Evolutionary conservation across 306 rosid genomes (phyloP).

Genomic region (Cicer pinnatifidum): DNA sequence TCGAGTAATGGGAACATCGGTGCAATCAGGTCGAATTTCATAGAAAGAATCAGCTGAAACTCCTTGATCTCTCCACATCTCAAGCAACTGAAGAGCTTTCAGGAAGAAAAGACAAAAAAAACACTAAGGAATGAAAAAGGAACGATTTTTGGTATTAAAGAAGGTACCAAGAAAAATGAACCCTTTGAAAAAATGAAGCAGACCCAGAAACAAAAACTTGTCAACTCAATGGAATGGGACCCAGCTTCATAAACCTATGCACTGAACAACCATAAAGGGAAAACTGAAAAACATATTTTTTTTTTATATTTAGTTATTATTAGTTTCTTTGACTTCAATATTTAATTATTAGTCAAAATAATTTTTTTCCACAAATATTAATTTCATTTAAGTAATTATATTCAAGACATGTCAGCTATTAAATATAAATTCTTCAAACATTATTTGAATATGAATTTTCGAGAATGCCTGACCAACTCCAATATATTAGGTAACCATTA

Average conservation of each 20-base stretch:
- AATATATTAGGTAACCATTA: too few species aligned
- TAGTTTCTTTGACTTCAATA: too few species aligned
- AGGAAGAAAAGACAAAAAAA: background rate
- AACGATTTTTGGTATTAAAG: conserved; percentile 11
- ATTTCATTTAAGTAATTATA: too few species aligned
- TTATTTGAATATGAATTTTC: too few species aligned
- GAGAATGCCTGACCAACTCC: too few species aligned
- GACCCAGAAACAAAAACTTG: conserved; percentile 53
- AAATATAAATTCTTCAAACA: too few species aligned
- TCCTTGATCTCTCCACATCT: conserved; percentile 91
- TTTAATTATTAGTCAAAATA: too few species aligned
- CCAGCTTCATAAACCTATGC: conserved; percentile 42
- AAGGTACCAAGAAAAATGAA: conserved; percentile 41
- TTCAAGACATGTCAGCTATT: too few species aligned
- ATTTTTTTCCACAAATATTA: too few species aligned
- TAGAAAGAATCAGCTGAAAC: conserved; percentile 94
- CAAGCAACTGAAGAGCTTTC: conserved; percentile 43
- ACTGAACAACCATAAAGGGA: background rate
- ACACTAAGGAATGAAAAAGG: conserved; percentile 7
- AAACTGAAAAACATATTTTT: background rate
- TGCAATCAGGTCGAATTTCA: conserved; percentile 80
- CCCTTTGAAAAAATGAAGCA: conserved; percentile 50
- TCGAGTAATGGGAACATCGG: conserved; percentile 80
- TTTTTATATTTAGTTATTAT: background rate
- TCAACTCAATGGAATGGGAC: conserved; percentile 51